Evolutionary conservation across 768 basidiomycete genomes (phyloP).

Genomic region (Suillus bovinus): DNA sequence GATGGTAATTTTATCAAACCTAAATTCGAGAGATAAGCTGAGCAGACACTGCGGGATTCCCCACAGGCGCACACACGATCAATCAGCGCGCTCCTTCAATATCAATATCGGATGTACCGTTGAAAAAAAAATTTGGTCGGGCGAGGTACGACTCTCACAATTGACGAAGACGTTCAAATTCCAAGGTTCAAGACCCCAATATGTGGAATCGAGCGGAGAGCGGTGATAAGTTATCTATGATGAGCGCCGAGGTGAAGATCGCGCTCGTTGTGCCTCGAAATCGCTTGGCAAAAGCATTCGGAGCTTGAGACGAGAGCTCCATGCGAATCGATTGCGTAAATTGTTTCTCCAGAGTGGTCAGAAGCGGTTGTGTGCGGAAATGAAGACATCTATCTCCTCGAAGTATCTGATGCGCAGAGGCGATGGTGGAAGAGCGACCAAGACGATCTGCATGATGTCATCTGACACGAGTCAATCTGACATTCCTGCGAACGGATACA

Average conservation of each 20-base stretch:
- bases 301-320: too few species aligned
- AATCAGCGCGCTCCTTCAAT: not conserved
- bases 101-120: not conserved
- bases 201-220: not conserved
- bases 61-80: not conserved
- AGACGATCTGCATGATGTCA: too few species aligned
- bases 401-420: not conserved
- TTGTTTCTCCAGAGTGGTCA: too few species aligned
- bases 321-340: too few species aligned
- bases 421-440: not conserved
- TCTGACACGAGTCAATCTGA: too few species aligned
- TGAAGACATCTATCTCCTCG: not conserved
- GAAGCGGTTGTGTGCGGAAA: too few species aligned
- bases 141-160: not conserved
- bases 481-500: too few species aligned
- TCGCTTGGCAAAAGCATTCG: not conserved
- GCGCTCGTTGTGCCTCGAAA: not conserved
- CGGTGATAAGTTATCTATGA: not conserved
- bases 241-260: not conserved
- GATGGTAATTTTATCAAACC: not conserved
- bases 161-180: too few species aligned
- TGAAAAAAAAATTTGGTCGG: not conserved
- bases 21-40: not conserved
- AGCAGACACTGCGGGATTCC: not conserved
- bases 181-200: not conserved